Evolutionary conservation across 805 yeast species (phyloP).

Genomic region (Saturnispora halmiae): DNA sequence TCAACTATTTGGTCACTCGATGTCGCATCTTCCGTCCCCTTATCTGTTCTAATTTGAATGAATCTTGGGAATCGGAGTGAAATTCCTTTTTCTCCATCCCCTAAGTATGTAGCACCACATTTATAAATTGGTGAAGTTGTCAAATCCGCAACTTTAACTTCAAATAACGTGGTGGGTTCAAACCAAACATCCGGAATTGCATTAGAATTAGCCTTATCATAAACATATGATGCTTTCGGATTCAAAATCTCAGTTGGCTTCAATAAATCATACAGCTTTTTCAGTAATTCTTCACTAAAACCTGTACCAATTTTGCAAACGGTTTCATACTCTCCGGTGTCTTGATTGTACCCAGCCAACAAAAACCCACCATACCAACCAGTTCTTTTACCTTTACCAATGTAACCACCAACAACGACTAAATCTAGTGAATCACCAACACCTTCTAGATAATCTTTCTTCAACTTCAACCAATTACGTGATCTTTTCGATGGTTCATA

Average conservation of each 20-base stretch:
- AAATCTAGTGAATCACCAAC: conserved; percentile 93
- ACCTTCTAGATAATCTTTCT: conserved; percentile 91
- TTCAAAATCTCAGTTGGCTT: conserved; percentile 48
- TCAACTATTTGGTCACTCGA: conserved; percentile 77
- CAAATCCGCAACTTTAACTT: conserved; percentile 84
- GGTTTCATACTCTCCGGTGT: conserved; percentile 87
- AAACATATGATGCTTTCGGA: conserved; percentile 62
- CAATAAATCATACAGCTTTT: conserved; percentile 47
- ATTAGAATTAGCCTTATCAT: conserved; percentile 48
- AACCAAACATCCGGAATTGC: conserved; percentile 93
- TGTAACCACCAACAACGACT: conserved; percentile 89
- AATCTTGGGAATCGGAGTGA: conserved; percentile 87
- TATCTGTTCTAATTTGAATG: conserved; percentile 75
- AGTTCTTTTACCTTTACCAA: conserved; percentile 90
- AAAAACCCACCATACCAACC: conserved; percentile 93
- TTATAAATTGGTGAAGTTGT: conserved; percentile 85
- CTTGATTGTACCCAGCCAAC: conserved; percentile 82
- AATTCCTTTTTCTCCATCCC: conserved; percentile 53
- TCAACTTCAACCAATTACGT: conserved; percentile 89
- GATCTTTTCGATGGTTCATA: conserved; percentile 95
- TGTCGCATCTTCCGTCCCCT: conserved; percentile 79
- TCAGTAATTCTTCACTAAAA: conserved; percentile 77
- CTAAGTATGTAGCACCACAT: conserved; percentile 68
- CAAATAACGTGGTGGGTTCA: conserved; percentile 78
- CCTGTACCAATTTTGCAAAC: conserved; percentile 98